Evolutionary conservation across 1,284 basidiomycete species (phyloP), one percentile per base, ranked within the genome.

Genomic region (Cutaneotrichosporon spelunceum): DNA sequence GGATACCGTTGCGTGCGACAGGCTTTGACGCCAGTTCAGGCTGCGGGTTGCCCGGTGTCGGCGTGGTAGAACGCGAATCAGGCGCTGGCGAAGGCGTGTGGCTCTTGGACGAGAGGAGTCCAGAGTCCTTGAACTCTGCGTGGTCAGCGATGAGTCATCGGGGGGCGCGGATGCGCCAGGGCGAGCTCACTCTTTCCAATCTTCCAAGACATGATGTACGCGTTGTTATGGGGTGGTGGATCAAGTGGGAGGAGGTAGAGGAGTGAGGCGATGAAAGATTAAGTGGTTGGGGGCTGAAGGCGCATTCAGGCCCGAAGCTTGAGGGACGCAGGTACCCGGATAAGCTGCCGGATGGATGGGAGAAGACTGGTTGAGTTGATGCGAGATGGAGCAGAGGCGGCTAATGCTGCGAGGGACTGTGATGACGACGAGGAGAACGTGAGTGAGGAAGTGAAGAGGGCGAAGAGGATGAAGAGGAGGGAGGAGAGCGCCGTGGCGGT

Each of bases 1-100:
- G 74, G 65, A 84, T 79, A 59, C 84, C 84, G 30, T 76, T 80
- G 59, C 80, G 74, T 0, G 78, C 74, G 30, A 82, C 81, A 47
- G 80, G 42, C 30, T 52, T 27, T 19, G 65, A 57, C 3, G 63
- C 45, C 29, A 67, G 65, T 61, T 71, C 72, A 1, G 75, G 75
- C 63, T 76, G 69, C 6, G 76, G 76, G 63, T 78, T 77, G 13
- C 77, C 73, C 0, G 79, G 79, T 27, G 79, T 80, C 1, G 79
- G 79, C 10, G 79, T 80, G 13, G 78, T 78, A 7, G 76, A 77
- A 19, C 79, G 69, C 5, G 77, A 78, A 19, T 61, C 69, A 16
- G 66, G 50, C 14, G 67, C 69, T 1, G 73, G 70, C 3, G 66
- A 64, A 7, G 73, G 67, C 4, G 68, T 68, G 54, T 65, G 67